Evolutionary conservation across 2,329 filamentous ascomycete genomes (phyloP), one percentile per base, ranked within the genome.

Genomic region (Rhinocladiella mackenziei): DNA sequence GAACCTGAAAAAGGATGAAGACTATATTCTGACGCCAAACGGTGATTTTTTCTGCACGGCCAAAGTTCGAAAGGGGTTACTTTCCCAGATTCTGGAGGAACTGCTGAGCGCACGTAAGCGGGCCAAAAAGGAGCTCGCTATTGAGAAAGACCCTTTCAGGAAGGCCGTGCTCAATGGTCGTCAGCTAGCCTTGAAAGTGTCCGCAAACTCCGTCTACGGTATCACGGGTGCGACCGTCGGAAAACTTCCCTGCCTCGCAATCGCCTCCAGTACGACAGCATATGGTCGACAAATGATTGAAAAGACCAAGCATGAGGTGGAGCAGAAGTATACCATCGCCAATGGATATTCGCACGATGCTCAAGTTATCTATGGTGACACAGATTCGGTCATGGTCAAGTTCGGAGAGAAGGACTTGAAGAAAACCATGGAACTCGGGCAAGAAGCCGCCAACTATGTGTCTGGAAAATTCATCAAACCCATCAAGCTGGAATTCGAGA

Each of bases 231-330:
- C 92, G 2, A 97, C 89, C 1, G 89, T 89, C 22, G 92, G 92
- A 61, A 98, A 98, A 63, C 74, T 98, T 29, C 92, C 92, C 0
- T 98, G 92, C 73, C 73, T 98, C 47, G 81, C 86, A 29, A 97
- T 98, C 65, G 92, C 92, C 49, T 94, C 89, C 71, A 95, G 89
- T 68, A 97, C 92, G 10, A 98, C 92, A 1, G 89, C 86, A 71
- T 98, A 95, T 60, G 92, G 92, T 56, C 87, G 92, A 58, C 86
- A 96, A 63, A 98, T 98, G 92, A 98, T 98, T 71, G 91, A 97
- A 66, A 92, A 83, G 69, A 97, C 92, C 1, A 97, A 95, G 66
- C 77, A 84, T n/a, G 92, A 97, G 63, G 92, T 98, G 5, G 91
- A 97, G 67, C 75, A 78, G 29, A 83, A 80, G 55, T 98, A 95